Percentiles rank a stretch among this genome's conserved stretches.
Evolutionary conservation across 2,329 filamentous ascomycete genomes (phyloP).

Genomic region (Metarhizium brunneum): DNA sequence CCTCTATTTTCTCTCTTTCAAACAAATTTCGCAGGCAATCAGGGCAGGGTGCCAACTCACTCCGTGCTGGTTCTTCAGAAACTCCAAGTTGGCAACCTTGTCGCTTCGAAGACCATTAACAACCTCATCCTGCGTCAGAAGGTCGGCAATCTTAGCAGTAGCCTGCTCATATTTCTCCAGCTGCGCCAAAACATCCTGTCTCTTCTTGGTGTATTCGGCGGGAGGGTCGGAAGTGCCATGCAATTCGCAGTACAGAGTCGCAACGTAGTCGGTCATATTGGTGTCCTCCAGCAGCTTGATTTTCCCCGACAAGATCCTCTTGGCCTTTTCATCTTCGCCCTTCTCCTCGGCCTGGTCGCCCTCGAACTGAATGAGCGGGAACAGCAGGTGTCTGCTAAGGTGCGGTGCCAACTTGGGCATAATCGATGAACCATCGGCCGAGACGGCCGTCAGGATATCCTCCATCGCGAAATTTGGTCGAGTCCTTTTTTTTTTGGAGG

Average conservation of each 20-base stretch:
- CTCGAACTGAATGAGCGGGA: constrained; percentile 89
- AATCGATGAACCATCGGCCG: constrained; percentile 64
- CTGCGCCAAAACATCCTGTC: constrained; percentile 77
- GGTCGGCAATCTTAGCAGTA: constrained; percentile 77
- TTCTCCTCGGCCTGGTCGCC: constrained; percentile 73
- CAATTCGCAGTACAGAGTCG: constrained; percentile 82
- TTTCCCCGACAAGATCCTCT: constrained; percentile 74
- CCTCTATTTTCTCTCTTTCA: background rate
- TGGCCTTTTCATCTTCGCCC: constrained; percentile 45
- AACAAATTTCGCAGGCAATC: background rate
- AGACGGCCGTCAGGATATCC: constrained; percentile 40
- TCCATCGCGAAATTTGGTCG: constrained; percentile 21
- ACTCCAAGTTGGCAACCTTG: constrained; percentile 98
- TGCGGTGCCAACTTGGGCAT: constrained; percentile 83
- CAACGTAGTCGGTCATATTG: constrained; percentile 98
- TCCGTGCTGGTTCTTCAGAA: constrained; percentile 90
- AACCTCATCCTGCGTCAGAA: constrained; percentile 82
- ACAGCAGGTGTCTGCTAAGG: constrained; percentile 93
- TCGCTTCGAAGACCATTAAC: constrained; percentile 86
- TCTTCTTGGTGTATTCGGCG: constrained; percentile 78
- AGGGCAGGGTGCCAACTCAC: constrained; percentile 38
- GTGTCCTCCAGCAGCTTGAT: constrained; percentile 92
- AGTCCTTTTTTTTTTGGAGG: background rate
- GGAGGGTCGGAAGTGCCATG: constrained; percentile 71
- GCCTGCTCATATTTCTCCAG: constrained; percentile 79